These are phyloP conservation scores for Ophiostoma pallidulum DNA, from an alignment of 2,329 filamentous ascomycete genomes.

Conservation along the genomic window DNA sequence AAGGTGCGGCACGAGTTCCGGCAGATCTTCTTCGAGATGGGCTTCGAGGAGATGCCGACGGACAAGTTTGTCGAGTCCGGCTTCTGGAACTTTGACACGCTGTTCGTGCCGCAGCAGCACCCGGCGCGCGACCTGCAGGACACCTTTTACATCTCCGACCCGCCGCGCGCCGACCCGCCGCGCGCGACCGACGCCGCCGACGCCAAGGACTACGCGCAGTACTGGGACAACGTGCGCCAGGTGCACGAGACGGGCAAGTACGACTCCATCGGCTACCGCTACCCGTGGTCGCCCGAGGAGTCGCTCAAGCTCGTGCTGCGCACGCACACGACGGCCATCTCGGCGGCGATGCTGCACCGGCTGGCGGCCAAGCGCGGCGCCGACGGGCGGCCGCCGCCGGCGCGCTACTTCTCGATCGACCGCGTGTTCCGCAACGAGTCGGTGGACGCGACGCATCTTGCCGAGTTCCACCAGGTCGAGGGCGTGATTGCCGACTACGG, in stretches of 20 bases:
- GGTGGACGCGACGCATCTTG: slow-evolving; percentile 91
- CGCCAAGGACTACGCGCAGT: slow-evolving; percentile 65
- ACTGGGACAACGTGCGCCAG: slow-evolving; percentile 78
- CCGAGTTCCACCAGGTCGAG: slow-evolving; percentile 97
- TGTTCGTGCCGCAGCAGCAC: slow-evolving; percentile 96
- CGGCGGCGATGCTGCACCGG: slow-evolving; percentile 82
- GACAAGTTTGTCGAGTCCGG: slow-evolving; percentile 89
- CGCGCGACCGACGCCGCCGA: slow-evolving; percentile 42
- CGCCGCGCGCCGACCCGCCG: slow-evolving; percentile 62
- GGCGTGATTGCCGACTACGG: slow-evolving; percentile 97
- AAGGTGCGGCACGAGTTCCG: slow-evolving; percentile 95
- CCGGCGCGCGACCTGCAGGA: slow-evolving; percentile 95
- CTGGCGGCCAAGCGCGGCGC: slow-evolving; percentile 69
- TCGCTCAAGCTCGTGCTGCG: slow-evolving; percentile 79
- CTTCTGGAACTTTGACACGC: slow-evolving; percentile 98
- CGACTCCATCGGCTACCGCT: slow-evolving; percentile 91
- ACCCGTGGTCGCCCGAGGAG: slow-evolving; percentile 86
- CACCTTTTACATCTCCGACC: slow-evolving; percentile 93
- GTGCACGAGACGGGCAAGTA: slow-evolving; percentile 90
- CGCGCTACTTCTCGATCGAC: slow-evolving; percentile 98
- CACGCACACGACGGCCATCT: slow-evolving; percentile 92
- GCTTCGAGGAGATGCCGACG: slow-evolving; percentile 97
- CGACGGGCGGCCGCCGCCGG: slow-evolving; percentile 52
- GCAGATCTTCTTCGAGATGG: slow-evolving; percentile 98
- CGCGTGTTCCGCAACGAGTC: slow-evolving; percentile 97